A percentile compares a stretch with the other conserved stretches of the same genome.
Conservation (phyloP, 345 rosid species). For the Toxicodendron radicans region DNA sequence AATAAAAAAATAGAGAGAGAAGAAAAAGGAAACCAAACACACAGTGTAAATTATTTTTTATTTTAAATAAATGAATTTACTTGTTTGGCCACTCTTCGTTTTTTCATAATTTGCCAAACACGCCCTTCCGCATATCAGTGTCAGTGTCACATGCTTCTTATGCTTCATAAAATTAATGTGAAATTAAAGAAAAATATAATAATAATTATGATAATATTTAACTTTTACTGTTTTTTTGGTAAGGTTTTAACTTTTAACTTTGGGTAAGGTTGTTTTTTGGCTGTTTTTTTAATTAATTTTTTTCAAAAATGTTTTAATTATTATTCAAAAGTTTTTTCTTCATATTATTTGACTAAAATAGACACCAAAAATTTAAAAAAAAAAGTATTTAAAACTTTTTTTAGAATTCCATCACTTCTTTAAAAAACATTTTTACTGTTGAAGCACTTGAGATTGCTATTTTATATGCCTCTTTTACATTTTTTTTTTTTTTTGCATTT, state of each 20-base stretch:
- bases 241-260: no score
- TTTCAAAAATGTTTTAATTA: no score
- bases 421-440: no score
- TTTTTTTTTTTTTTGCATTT: no score
- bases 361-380: background rate
- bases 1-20: conserved; percentile 9
- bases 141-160: background rate
- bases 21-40: conserved; percentile 6
- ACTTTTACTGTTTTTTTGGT: no score
- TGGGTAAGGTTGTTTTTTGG: no score
- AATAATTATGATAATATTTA: background rate
- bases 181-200: background rate
- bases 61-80: background rate
- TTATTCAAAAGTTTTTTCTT: no score
- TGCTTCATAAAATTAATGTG: background rate
- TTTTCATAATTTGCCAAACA: no score
- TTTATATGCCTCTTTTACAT: background rate
- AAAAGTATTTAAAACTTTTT: no score
- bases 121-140: background rate
- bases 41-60: background rate
- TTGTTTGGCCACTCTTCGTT: conserved; percentile 14
- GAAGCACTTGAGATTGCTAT: no score
- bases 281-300: no score
- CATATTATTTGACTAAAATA: background rate
- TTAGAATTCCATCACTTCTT: no score